Evolutionary conservation across 1,139 yeast genomes (phyloP), one percentile per base, ranked within the genome.

Genomic region (Magnusiomyces magnusii): DNA sequence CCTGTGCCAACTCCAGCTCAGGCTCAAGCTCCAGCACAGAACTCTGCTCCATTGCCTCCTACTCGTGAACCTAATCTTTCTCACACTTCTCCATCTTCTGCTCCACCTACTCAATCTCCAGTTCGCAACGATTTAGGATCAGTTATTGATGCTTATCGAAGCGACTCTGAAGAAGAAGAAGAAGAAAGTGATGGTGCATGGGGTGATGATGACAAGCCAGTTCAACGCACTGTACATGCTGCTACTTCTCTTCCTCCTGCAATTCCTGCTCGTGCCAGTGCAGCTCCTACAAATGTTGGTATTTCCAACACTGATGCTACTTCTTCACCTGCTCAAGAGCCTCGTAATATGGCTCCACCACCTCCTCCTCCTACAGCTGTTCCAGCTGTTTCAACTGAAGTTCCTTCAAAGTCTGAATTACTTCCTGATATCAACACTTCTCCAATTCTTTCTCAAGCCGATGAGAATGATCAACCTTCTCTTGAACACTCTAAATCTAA

Each of bases 21-120:
- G 3, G n/a, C 58, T 31, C 54, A 51, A 54, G 25, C 49, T n/a
- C 34, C 59, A n/a, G 55, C 55, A 10, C 51, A 58, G 28, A 21
- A 51, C 3, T 39, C 49, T 9, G 58, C 61, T 50, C 61, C 67
- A n/a, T 42, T 56, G 25, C 56, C 58, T n/a, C 64, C 60, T 19
- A 54, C 57, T 31, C 36, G 36, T 9, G 36, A 31, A 17, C 44
- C 54, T 27, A 51, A 55, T 24, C 61, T 51, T 17, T 53, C 63
- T 15, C n/a, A n/a, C n/a, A n/a, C n/a, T n/a, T n/a, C n/a, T n/a
- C n/a, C n/a, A n/a, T 54, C 57, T 2, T 55, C 64, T 15, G 54
- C 51, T 31, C 60, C 57, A 28, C 54, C 61, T 34, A 42, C 64
- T 49, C 51, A 17, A n/a, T 28, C 34, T 21, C 52, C 21, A 42